These are phyloP conservation scores for Didymella sp. DNA, from an alignment of 2,329 filamentous ascomycete species.

Conservation along the genomic window DNA sequence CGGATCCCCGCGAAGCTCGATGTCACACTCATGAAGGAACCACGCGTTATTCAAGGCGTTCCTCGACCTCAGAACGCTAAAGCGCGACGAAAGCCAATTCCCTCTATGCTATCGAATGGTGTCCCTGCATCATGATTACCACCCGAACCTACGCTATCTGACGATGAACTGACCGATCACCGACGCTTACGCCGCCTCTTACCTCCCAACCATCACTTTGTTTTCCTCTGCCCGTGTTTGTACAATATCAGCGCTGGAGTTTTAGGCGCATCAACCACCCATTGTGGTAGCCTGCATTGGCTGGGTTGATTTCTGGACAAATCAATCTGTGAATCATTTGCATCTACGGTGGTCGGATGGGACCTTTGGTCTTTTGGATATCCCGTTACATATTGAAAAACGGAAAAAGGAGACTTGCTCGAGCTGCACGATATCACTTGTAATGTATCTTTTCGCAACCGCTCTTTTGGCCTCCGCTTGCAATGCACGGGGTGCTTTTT, in stretches of 20 bases:
- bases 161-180: conserved; percentile 28
- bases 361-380: conserved; percentile 20
- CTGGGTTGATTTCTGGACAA: conserved; percentile 36
- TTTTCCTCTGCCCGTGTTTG: conserved; percentile 28
- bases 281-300: conserved; percentile 15
- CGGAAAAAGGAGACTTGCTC: conserved; percentile 14
- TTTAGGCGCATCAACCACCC: conserved; percentile 14
- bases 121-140: conserved; percentile 40
- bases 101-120: conserved; percentile 49
- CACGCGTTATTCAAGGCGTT: conserved; percentile 86
- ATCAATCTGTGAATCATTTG: conserved; percentile 34
- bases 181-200: conserved; percentile 22
- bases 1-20: conserved; percentile 82
- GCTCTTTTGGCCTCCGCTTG: conserved; percentile 16
- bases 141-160: conserved; percentile 20
- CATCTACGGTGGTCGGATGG: conserved; percentile 28
- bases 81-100: conserved; percentile 58
- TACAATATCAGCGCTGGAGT: conserved; percentile 47
- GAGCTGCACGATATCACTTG: conserved; percentile 29
- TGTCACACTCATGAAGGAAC: conserved; percentile 86
- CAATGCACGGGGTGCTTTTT: conserved; percentile 6
- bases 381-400: conserved; percentile 20
- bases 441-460: conserved; percentile 27
- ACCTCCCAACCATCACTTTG: conserved; percentile 13
- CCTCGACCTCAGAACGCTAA: conserved; percentile 65